These are phyloP conservation scores for Sporothrix euskadiensis DNA, from an alignment of 2,329 filamentous ascomycete genomes.

Conservation along the genomic window DNA sequence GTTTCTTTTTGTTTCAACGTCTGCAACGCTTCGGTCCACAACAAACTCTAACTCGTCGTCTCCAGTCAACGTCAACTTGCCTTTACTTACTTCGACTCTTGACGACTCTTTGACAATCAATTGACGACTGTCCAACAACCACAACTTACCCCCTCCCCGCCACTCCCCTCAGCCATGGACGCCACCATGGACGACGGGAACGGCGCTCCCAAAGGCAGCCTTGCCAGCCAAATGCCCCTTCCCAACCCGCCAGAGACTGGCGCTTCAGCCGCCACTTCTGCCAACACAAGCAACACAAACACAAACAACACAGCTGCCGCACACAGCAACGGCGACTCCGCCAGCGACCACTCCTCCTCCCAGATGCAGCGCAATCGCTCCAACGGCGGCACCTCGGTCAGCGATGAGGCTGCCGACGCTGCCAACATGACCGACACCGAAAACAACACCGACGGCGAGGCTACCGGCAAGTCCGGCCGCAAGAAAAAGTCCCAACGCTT, in stretches of 20 bases:
- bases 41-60: background rate
- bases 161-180: slow-evolving; percentile 1
- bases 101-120: too few species aligned
- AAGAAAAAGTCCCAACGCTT: slow-evolving; percentile 98
- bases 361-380: slow-evolving; percentile 47
- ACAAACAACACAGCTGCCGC: slow-evolving; percentile 41
- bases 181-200: slow-evolving; percentile 45
- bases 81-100: background rate
- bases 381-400: slow-evolving; percentile 70
- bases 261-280: background rate
- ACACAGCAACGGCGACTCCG: slow-evolving; percentile 44
- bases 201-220: slow-evolving; percentile 42
- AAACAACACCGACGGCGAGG: slow-evolving; percentile 45
- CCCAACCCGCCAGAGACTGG: slow-evolving; percentile 47
- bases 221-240: slow-evolving; percentile 55
- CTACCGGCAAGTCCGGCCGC: slow-evolving; percentile 70
- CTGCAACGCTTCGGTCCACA: background rate
- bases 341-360: slow-evolving; percentile 43
- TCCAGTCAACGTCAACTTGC: background rate
- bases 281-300: background rate
- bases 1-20: background rate
- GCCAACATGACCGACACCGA: background rate
- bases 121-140: background rate
- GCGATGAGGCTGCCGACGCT: slow-evolving; percentile 72
- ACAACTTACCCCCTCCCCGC: background rate